Base-by-base conservation (phyloP, 106 monocot species). In the Ottelia alismoides region DNA sequence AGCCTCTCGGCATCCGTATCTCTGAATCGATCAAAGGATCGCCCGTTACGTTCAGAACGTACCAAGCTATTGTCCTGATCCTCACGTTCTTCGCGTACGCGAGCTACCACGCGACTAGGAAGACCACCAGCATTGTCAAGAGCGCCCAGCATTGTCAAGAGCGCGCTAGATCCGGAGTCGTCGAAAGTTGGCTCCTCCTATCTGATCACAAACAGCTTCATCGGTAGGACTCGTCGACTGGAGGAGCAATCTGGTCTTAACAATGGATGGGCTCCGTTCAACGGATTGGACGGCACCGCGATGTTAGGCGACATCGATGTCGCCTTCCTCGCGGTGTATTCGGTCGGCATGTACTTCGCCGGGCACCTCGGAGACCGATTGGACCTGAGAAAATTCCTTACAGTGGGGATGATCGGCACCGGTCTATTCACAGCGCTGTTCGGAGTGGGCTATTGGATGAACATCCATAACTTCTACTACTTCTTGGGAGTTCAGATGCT, bases 101-200 rank as follows among this genome's bases (percentile, higher is more conserved):
- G 21, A 66, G 77, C 72, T 90, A 77, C 51, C 89, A 90, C 65
- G 89, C 80, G 47, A 78, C 89, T 0, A 71, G 89, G 28, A 90
- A 90, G 28, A 81, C 89, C 18, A 81, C 89, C 45, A 91, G 90
- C 69, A 83, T 91, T 27, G 90, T 91, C n/a, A n/a, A n/a, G n/a
- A n/a, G n/a, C n/a, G n/a, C n/a, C n/a, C n/a, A n/a, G n/a, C n/a
- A n/a, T n/a, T n/a, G n/a, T n/a, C 0, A 91, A 91, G 55, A 78
- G 80, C 16, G 78, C 62, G 20, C 80, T 90, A 23, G 89, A 90
- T 50, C 89, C 89, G 2, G 30, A 72, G 28, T 63, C 77, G 17
- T 28, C 65, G 2, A 60, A 55, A 28, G 19, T 78, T 19, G 67
- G 74, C 9, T 46, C 55, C 55, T 25, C 63, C 28, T 58, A 30